Percentiles rank a stretch among this genome's conserved stretches.
phyloP scores from a whole-genome alignment of 1,284 basidiomycete species.

The Abortiporus biennis region DNA sequence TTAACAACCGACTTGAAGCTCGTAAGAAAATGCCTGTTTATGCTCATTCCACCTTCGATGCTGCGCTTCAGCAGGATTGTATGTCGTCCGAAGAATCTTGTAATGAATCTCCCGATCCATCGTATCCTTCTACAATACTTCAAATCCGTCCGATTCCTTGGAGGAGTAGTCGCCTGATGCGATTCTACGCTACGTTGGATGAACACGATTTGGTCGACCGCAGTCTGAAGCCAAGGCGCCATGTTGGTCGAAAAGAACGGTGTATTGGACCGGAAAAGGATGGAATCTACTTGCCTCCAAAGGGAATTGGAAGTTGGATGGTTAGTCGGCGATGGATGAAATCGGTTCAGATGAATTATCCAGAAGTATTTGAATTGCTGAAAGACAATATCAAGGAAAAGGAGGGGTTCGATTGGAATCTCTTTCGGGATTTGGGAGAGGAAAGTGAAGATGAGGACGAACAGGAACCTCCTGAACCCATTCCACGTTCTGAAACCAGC shows the following conservation, averaged over 20 bases:
- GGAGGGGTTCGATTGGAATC: conserved; percentile 40
- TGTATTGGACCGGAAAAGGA: conserved; percentile 50
- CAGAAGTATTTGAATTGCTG: conserved; percentile 38
- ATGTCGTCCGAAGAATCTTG: conserved; percentile 77
- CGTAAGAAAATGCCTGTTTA: conserved; percentile 46
- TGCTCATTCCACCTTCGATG: conserved; percentile 57
- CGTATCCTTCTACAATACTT: conserved; percentile 28
- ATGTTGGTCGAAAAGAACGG: conserved; percentile 48
- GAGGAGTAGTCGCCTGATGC: conserved; percentile 54
- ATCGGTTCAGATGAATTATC: conserved; percentile 31
- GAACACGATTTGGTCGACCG: conserved; percentile 43
- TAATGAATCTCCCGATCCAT: conserved; percentile 32
- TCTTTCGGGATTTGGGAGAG: conserved; percentile 43
- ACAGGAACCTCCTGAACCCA: conserved; percentile 7
- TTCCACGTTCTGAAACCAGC: conserved; percentile 20
- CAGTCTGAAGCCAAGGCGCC: conserved; percentile 45
- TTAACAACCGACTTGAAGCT: conserved; percentile 51
- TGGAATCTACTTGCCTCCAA: conserved; percentile 52
- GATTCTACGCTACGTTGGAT: conserved; percentile 54
- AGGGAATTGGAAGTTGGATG: conserved; percentile 67
- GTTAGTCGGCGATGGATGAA: conserved; percentile 58
- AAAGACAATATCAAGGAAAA: conserved; percentile 38
- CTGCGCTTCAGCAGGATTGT: conserved; percentile 63
- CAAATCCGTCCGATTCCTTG: conserved; percentile 51
- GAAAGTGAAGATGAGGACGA: conserved; percentile 43